Evolutionary conservation across 768 basidiomycete genomes (phyloP), one percentile per base, ranked within the genome.

Genomic region (Suillus occidentalis): DNA sequence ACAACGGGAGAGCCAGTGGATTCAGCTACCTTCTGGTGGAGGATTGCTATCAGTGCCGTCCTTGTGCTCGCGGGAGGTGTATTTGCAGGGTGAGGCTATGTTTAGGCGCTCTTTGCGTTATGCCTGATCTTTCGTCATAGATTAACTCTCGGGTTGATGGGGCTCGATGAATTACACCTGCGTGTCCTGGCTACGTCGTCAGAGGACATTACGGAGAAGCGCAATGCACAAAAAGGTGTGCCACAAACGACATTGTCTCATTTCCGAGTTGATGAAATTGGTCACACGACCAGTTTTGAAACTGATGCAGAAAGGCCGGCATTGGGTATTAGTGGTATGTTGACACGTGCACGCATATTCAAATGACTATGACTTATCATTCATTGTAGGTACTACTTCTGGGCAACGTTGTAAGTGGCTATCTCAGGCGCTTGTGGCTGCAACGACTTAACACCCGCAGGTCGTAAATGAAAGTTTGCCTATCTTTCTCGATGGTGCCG

Each of bases 281-380:
- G 36, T 45, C 62, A 60, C 60, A 55, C 55, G 22, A 61, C 43
- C 34, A 88, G 88, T 89, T 22, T 76, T 88, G 40, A 72, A 72
- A 12, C 74, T 89, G 18, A 83, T 89, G 83, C 75, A 80, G 43
- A 84, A 81, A 67, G 91, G 92, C 0, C 85, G 93, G 4, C 94
- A 95, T 76, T 95, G 97, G 97, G 94, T 98, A 14, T 85, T 99
- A 10, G 96, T 97, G 60, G 95, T 94, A 72, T 61, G 82, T 28
- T 42, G 25, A 25, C 4, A 12, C 57, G 18, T 20, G 53, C 22
- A 18, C 39, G 3, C 14, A 42, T 6, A 14, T 10, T 13, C 39
- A 39, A 14, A 34, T 3, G 6, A 77, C 63, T 60, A 34, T 3
- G 6, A 77, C 63, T 60, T 49, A 71, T 65, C 3, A 6, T 37